Base-by-base conservation (phyloP, 805 yeast genomes). In the Suhomyces tanzawaensis region DNA sequence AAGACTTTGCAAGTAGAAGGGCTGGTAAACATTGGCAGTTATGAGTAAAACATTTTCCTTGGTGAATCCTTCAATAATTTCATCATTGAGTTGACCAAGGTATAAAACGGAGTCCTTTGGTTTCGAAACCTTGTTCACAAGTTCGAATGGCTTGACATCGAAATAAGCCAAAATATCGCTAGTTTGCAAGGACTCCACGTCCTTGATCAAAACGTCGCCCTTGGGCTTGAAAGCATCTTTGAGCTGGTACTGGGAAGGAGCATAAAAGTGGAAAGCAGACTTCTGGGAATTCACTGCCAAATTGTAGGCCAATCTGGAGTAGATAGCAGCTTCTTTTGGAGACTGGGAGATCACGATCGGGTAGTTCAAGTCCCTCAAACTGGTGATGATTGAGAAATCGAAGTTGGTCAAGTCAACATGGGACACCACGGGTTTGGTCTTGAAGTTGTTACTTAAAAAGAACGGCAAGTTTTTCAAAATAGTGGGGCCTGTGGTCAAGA, bases 191-290 rank as follows among this genome's bases (percentile, higher is more conserved):
- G 42, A 32, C 2, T 39, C 38, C 15, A 56, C 38, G 17, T 48
- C 42, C 8, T 45, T 37, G 19, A 51, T 29, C 9, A 51, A 38
- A 5, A 50, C 48, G 11, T 39, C 45, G 8, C 29, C 36, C 32
- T 49, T 40, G 15, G 42, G 22, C 32, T 45, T 53, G 9, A 44
- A 41, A 7, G 47, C 18, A 15, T 45, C 45, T 4, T 40, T 40
- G 12, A 41, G 18, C 21, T 40, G 43, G 25, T 41, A 43, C 31
- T 46, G 48, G 9, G 59, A 47, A 3, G 67, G 64, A 19, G 64
- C 56, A 55, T 74, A 82, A 57, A 89, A 85, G 62, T 89, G 95
- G 42, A 89, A 69, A 4, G 85, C 87, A 1, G 93, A 77, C 34
- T 64, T 68, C 4, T 60, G 45, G 23, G 73, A 58, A 39, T 64